Percentiles rank a stretch among this genome's conserved stretches.
These are phyloP conservation scores for Medicago lupulina DNA, from an alignment of 306 rosid genomes.

Conservation along the genomic window DNA sequence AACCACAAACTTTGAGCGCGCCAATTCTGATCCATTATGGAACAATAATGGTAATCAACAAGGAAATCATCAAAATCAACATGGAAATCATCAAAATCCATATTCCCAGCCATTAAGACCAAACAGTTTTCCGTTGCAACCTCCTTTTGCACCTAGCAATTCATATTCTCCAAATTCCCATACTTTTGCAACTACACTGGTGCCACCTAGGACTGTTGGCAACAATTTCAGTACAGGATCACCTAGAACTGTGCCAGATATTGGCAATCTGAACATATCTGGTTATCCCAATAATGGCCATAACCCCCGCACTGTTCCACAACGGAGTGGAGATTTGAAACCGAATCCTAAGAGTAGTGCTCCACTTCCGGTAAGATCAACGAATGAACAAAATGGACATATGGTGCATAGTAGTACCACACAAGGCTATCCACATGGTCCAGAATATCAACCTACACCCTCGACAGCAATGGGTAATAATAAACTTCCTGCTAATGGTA, in stretches of 20 bases:
- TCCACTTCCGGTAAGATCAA: conserved; percentile 48
- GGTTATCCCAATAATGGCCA: conserved; percentile 54
- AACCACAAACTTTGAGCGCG: conserved; percentile 50
- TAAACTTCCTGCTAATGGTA: conserved; percentile 57
- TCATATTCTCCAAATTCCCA: conserved; percentile 51
- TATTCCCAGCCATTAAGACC: conserved; percentile 59
- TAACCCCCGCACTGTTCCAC: conserved; percentile 50
- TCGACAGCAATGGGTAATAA: conserved; percentile 47
- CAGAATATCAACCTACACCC: conserved; percentile 50
- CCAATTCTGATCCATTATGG: conserved; percentile 56
- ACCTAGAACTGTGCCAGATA: conserved; percentile 54
- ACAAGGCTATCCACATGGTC: conserved; percentile 57
- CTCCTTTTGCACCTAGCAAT: conserved; percentile 57
- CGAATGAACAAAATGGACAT: conserved; percentile 60
- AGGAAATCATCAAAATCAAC: conserved; percentile 46
- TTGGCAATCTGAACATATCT: conserved; percentile 60
- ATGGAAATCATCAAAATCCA: conserved; percentile 54
- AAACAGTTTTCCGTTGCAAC: conserved; percentile 59
- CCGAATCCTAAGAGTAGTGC: conserved; percentile 52
- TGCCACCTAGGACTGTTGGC: conserved; percentile 58
- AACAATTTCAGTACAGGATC: conserved; percentile 58
- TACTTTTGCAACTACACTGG: conserved; percentile 52
- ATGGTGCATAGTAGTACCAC: conserved; percentile 52
- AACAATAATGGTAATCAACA: conserved; percentile 51
- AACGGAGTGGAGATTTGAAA: conserved; percentile 57